phyloP scores from a whole-genome alignment of 805 yeast species.

The Pichia nanzhaoensis region DNA sequence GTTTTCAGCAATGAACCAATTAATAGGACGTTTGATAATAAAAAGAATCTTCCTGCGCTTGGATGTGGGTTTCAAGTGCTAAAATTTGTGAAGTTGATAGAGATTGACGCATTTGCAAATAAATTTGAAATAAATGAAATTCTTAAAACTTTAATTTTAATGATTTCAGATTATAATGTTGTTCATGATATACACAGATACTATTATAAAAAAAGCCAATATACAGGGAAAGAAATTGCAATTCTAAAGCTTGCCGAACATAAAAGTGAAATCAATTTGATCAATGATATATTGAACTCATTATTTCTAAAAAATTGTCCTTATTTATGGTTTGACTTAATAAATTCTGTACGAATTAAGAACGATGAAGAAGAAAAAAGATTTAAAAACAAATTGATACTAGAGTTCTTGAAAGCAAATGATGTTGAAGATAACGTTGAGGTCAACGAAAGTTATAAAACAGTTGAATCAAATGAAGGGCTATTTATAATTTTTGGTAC shows the following conservation, averaged over 20 bases:
- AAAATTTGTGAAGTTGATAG: slow-evolving; percentile 5
- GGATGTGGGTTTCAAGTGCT: slow-evolving; percentile 11
- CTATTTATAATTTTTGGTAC: not conserved
- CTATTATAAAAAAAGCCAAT: not conserved
- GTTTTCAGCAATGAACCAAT: not conserved
- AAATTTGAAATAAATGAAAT: not conserved
- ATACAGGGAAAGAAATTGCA: slow-evolving; percentile 5
- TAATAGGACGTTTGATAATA: slow-evolving; percentile 7
- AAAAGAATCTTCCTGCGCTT: slow-evolving; percentile 2
- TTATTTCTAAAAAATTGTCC: not conserved
- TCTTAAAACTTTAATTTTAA: not conserved
- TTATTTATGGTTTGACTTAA: slow-evolving; percentile 12
- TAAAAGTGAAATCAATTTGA: not conserved
- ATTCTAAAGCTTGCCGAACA: slow-evolving; percentile 1
- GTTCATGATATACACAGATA: not conserved
- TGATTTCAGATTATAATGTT: slow-evolving; percentile 10
- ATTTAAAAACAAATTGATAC: slow-evolving; percentile 15
- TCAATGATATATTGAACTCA: not conserved
- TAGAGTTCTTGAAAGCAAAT: slow-evolving; percentile 13
- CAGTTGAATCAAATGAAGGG: slow-evolving; percentile 1
- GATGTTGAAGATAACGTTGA: slow-evolving; percentile 11
- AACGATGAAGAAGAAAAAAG: not conserved
- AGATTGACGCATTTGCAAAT: not conserved
- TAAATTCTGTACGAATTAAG: slow-evolving; percentile 5
- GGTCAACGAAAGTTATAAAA: slow-evolving; percentile 5